These are phyloP conservation scores for Ziziphus jujuba DNA, from an alignment of 306 rosid species.

Conservation along the genomic window DNA sequence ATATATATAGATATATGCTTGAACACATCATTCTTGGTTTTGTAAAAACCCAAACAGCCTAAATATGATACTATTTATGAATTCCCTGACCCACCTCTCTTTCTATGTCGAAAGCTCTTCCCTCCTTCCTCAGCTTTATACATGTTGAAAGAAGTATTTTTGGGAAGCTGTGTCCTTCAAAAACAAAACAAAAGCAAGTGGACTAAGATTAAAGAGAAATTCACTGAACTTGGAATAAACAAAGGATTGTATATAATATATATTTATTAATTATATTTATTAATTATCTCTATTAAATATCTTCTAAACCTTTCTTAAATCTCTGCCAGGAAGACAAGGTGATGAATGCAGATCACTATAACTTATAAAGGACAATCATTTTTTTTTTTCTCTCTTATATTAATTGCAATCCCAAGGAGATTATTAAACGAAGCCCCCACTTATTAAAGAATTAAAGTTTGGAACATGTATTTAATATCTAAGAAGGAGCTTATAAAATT, in stretches of 20 bases:
- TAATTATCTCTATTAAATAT: not conserved
- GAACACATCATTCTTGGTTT: slow-evolving; percentile 34
- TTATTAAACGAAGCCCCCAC: too few relatives aligned
- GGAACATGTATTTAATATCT: not conserved
- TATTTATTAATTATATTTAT: not conserved
- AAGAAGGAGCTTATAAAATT: not conserved
- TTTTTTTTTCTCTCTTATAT: not conserved
- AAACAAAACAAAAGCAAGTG: slow-evolving; percentile 30
- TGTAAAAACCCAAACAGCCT: slow-evolving; percentile 32
- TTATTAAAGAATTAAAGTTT: not conserved
- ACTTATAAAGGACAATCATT: not conserved
- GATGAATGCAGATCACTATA: not conserved
- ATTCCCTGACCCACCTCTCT: slow-evolving; percentile 12
- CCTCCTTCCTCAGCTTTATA: slow-evolving; percentile 24
- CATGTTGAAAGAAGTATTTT: slow-evolving; percentile 22
- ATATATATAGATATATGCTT: not conserved
- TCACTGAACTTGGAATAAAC: slow-evolving; percentile 16
- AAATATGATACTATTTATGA: slow-evolving; percentile 25
- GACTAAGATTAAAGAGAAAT: slow-evolving; percentile 19
- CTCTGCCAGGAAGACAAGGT: not conserved
- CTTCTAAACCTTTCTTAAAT: not conserved
- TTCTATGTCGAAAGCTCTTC: not conserved
- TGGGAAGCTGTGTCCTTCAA: slow-evolving; percentile 31
- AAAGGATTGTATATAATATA: not conserved
- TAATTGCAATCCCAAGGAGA: not conserved